Evolutionary conservation across 2,329 filamentous ascomycete species (phyloP).

Genomic region (Neofusicoccum sp.): DNA sequence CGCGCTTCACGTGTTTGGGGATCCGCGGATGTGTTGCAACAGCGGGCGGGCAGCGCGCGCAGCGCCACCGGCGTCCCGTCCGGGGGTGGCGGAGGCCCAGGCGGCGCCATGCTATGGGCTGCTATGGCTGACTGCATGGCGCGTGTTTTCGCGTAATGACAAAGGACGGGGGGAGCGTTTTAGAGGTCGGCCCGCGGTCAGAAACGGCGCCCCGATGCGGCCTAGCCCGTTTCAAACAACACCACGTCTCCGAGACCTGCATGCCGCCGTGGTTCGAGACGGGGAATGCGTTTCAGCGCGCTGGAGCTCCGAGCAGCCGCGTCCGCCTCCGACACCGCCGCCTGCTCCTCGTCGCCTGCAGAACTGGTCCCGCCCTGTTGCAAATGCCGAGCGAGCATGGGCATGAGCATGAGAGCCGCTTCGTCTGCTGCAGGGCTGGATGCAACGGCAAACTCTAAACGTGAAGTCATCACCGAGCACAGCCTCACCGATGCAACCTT

Average conservation of each 20-base stretch:
- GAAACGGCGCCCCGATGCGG: background rate
- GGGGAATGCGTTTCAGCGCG: conserved; percentile 9
- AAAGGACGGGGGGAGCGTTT: background rate
- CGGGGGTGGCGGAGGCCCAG: conserved; percentile 3
- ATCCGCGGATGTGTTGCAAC: background rate
- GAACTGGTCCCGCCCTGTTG: background rate
- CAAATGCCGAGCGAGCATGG: background rate
- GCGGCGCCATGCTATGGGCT: background rate
- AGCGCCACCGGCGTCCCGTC: conserved; percentile 7
- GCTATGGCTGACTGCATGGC: background rate
- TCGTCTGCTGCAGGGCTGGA: background rate
- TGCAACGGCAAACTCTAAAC: background rate
- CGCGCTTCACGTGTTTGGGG: conserved; percentile 1
- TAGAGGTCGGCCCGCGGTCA: conserved; percentile 8
- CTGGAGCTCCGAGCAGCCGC: background rate
- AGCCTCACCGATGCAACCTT: background rate
- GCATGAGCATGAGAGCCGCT: background rate
- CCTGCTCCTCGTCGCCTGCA: background rate
- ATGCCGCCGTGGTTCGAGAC: conserved; percentile 6
- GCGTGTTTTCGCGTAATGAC: conserved; percentile 13
- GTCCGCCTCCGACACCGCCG: background rate
- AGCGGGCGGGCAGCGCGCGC: background rate
- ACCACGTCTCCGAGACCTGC: background rate
- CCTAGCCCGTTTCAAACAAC: conserved; percentile 6
- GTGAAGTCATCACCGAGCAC: background rate